Base-by-base conservation (phyloP, 2,329 filamentous ascomycete genomes). In the Grosmannia clavigera region DNA sequence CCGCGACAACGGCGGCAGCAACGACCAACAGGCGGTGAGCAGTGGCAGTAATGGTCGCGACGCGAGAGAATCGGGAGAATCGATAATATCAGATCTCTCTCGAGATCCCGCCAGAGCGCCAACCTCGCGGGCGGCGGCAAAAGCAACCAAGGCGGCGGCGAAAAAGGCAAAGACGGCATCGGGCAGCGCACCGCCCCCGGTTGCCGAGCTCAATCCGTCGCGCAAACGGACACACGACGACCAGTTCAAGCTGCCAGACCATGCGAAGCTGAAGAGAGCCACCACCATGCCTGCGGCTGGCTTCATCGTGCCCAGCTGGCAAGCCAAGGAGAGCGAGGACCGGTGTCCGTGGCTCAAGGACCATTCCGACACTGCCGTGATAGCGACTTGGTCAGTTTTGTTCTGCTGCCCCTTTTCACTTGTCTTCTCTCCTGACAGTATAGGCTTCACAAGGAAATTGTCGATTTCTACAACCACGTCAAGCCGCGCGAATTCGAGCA, bases 381-480 rank as follows among this genome's bases (percentile, higher is more conserved):
- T 80, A 73, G 79, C 76, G 56, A 78, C 80, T 35, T 82, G 84
- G 84, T 85, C 73, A 73, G 78, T 70, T 40, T 5, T 29, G 4
- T 43, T 14, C 3, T 54, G 22, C 22, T 35, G 25, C 16, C 27
- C 25, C 1, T 27, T 50, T 9, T 25, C 5, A 27, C 25, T 14
- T 12, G 7, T 12, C 14, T 48, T 50, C 25, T 40, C 25, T 2
- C 4, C 16, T 43, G 5, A 40, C 31, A 54, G 19, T 55, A n/a
- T 64, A 91, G 89, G 71, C 75, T 99, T 31, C 91, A 97, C 71
- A 90, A 91, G 68, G 94, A 99, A 72, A 85, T 97, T 52, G 75
- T 88, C 35, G 89, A 95, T 67, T 97, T 96, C 70, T 95, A 92
- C 70, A 78, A 92, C 43, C 95, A 86, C 70, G 87, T 96, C 38